Evolutionary conservation across 2,329 filamentous ascomycete genomes (phyloP).

Genomic region (Thyridium curvatum): DNA sequence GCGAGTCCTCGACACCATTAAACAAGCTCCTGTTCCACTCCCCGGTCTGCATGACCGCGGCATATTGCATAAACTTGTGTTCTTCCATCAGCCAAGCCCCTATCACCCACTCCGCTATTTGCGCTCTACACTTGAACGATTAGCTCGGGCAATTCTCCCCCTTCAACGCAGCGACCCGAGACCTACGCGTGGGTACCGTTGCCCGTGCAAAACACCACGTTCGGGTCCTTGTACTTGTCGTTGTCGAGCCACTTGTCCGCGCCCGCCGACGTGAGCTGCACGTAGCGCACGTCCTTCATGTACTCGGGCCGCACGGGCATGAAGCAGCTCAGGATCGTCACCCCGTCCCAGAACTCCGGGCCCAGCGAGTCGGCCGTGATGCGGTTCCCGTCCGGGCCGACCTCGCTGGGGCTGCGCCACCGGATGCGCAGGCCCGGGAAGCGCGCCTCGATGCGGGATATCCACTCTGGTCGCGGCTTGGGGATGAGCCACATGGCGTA

Average conservation of each 20-base stretch:
- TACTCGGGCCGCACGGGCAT: conserved; percentile 21
- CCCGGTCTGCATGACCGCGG: conserved; percentile 7
- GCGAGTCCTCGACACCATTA: conserved; percentile 18
- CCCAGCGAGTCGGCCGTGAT: conserved; percentile 12
- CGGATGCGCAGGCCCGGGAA: conserved; percentile 31
- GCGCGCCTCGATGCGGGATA: conserved; percentile 19
- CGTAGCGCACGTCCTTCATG: conserved; percentile 29
- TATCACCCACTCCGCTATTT: conserved; percentile 24
- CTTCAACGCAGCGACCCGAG: background rate
- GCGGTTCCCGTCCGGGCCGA: conserved; percentile 3
- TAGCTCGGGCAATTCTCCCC: no score
- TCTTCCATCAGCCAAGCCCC: conserved; percentile 17
- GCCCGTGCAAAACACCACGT: conserved; percentile 30
- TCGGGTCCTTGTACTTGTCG: conserved; percentile 22
- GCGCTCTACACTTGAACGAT: conserved; percentile 14
- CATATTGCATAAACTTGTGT: conserved; percentile 6
- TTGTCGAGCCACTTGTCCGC: conserved; percentile 33
- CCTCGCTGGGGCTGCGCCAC: conserved; percentile 14
- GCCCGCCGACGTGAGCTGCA: conserved; percentile 38
- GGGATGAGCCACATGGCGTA: conserved; percentile 29
- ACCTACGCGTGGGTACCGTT: conserved; percentile 36
- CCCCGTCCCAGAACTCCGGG: conserved; percentile 26
- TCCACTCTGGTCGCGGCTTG: conserved; percentile 24
- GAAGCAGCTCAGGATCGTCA: conserved; percentile 30
- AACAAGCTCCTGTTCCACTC: conserved; percentile 4